Evolutionary conservation across 805 yeast species (phyloP).

Genomic region (Pichia membranifaciens): DNA sequence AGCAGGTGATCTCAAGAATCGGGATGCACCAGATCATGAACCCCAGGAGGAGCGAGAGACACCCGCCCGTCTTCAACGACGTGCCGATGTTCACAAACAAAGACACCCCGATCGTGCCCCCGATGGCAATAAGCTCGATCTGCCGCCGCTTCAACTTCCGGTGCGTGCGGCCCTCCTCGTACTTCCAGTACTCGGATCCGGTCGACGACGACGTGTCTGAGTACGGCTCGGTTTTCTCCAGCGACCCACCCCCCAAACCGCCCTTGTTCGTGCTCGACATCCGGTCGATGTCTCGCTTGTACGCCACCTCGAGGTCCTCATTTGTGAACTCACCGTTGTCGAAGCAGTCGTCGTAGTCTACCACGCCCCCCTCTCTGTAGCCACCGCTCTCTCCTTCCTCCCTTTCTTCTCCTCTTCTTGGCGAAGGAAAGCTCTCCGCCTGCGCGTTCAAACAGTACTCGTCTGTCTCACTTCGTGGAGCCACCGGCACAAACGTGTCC

Average conservation of each 20-base stretch:
- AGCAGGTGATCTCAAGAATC: conserved; percentile 35
- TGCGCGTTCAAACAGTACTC: conserved; percentile 13
- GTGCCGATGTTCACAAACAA: conserved; percentile 40
- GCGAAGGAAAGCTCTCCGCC: conserved; percentile 4
- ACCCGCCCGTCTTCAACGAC: conserved; percentile 36
- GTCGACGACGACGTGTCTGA: not conserved
- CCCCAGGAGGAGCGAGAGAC: conserved; percentile 34
- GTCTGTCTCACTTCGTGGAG: conserved; percentile 6
- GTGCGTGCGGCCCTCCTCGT: conserved; percentile 16
- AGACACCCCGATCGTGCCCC: conserved; percentile 44
- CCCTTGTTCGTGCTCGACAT: not conserved
- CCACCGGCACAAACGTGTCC: conserved; percentile 18
- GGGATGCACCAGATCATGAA: conserved; percentile 39
- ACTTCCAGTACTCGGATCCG: conserved; percentile 3
- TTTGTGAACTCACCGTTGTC: conserved; percentile 8
- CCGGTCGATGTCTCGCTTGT: not conserved
- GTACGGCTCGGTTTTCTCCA: not conserved
- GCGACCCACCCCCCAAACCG: not conserved
- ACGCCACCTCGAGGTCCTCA: conserved; percentile 1
- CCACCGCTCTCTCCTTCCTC: not conserved
- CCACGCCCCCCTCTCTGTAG: not conserved
- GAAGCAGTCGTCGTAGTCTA: conserved; percentile 13
- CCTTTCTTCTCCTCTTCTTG: not conserved
- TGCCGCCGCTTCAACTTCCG: conserved; percentile 53
- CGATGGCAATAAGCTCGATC: conserved; percentile 69